These are phyloP conservation scores for Plasmodium adleri DNA, from an alignment of 169 alveolate genomes.

Conservation along the genomic window DNA sequence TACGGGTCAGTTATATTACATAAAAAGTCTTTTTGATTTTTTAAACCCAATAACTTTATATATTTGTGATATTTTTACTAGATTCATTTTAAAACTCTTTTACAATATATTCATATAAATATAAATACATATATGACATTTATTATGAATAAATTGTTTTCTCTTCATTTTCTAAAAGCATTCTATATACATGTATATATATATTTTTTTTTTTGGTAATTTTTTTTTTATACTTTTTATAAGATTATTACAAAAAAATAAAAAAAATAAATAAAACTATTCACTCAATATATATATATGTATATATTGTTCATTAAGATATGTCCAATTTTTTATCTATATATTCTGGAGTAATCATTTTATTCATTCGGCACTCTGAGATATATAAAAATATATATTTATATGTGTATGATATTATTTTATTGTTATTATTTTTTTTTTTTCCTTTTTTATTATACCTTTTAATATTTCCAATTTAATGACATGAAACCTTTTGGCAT, in stretches of 20 bases:
- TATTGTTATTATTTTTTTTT: too few species aligned
- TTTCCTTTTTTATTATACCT: constrained; percentile 4
- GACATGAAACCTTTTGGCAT: constrained; percentile 55
- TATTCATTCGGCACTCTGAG: too few species aligned
- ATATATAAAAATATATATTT: too few species aligned
- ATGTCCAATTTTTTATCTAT: too few species aligned
- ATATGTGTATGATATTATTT: too few species aligned
- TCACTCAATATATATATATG: too few species aligned
- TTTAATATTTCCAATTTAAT: constrained; percentile 55
- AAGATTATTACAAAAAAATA: not conserved
- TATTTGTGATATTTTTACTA: not conserved
- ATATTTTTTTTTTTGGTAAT: constrained; percentile 26
- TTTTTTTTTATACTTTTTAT: not conserved
- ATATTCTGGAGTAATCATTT: too few species aligned
- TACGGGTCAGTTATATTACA: constrained; percentile 66
- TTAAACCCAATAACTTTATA: not conserved
- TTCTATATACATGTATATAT: not conserved
- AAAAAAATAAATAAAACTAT: constrained; percentile 7
- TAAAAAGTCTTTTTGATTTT: constrained; percentile 55
- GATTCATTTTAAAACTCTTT: too few species aligned
- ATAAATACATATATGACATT: too few species aligned
- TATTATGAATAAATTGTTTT: not conserved
- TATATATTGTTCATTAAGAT: too few species aligned
- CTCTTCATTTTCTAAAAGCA: not conserved
- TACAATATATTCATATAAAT: too few species aligned